Evolutionary conservation across 495 filamentous ascomycete genomes (phyloP).

Genomic region (Saxispiralis lemnorum): DNA sequence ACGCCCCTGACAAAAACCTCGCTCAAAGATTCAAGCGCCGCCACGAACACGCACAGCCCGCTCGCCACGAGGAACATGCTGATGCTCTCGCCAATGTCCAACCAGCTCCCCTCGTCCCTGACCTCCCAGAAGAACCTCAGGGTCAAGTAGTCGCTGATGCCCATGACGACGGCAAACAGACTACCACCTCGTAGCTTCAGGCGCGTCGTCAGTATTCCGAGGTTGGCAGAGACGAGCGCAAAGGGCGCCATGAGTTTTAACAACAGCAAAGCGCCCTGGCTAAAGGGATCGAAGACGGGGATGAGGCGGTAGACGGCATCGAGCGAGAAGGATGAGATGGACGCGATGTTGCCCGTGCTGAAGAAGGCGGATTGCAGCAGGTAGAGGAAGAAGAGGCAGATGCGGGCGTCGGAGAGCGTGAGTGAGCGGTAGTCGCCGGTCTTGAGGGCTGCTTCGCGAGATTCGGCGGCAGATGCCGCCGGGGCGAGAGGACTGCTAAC

Average conservation of each 20-base stretch:
- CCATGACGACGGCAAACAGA: conserved; percentile 89
- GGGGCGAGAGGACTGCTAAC: conserved; percentile 21
- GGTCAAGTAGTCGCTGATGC: conserved; percentile 78
- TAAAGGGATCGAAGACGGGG: conserved; percentile 86
- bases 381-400: conserved; percentile 86
- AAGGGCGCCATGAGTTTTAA: conserved; percentile 91
- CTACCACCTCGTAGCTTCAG: conserved; percentile 68
- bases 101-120: conserved; percentile 84
- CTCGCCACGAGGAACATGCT: conserved; percentile 88
- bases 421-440: conserved; percentile 45
- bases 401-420: conserved; percentile 62
- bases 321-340: conserved; percentile 82
- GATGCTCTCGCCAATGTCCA: conserved; percentile 94
- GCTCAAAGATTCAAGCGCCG: conserved; percentile 68
- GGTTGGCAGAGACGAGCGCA: conserved; percentile 75
- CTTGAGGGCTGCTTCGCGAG: conserved; percentile 7
- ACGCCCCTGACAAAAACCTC: conserved; percentile 70
- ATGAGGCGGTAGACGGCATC: conserved; percentile 84
- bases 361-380: conserved; percentile 94
- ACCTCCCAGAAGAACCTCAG: conserved; percentile 98
- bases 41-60: conserved; percentile 75
- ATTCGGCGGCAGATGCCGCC: conserved; percentile 9
- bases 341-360: conserved; percentile 90
- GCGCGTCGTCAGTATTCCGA: conserved; percentile 79
- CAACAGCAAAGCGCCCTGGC: conserved; percentile 70